phyloP scores from a whole-genome alignment of 495 filamentous ascomycete genomes.

The Hypoxylon intermedium region DNA sequence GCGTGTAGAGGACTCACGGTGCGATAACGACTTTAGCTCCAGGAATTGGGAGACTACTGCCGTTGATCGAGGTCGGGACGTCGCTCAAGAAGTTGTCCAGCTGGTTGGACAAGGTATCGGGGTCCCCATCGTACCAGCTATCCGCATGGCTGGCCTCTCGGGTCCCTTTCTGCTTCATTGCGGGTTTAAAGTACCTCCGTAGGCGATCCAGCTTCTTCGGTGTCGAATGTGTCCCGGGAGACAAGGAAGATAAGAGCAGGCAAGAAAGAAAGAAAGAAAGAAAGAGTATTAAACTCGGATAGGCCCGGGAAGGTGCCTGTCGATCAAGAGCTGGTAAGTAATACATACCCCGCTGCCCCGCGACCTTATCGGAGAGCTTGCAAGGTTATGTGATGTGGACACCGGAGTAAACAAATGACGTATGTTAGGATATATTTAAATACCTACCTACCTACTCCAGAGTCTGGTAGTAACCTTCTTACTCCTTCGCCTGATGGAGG shows the following conservation, averaged over 20 bases:
- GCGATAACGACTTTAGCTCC: constrained; percentile 92
- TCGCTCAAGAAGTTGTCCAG: constrained; percentile 80
- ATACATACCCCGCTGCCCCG: constrained; percentile 37
- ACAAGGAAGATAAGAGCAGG: not conserved
- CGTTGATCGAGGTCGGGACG: constrained; percentile 70
- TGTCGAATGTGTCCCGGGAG: not conserved
- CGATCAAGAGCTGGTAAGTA: constrained; percentile 24
- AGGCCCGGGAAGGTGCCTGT: constrained; percentile 28
- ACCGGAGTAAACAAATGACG: constrained; percentile 9
- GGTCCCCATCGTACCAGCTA: constrained; percentile 78
- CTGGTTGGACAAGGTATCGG: constrained; percentile 66
- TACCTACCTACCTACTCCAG: constrained; percentile 1
- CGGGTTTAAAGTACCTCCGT: constrained; percentile 3
- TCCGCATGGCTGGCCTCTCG: constrained; percentile 69
- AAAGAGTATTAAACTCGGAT: constrained; percentile 13
- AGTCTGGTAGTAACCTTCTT: not conserved
- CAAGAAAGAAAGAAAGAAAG: not conserved
- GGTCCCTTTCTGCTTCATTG: constrained; percentile 46
- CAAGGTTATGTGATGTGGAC: not conserved
- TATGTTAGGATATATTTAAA: not conserved
- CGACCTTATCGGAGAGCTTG: constrained; percentile 28
- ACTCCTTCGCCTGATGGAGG: too few relatives aligned
- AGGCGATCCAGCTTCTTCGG: not conserved
- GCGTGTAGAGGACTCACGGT: constrained; percentile 70
- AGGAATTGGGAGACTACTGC: constrained; percentile 68